Conservation (phyloP, 2,329 filamentous ascomycete genomes). For the Paramyrothecium sp. region DNA sequence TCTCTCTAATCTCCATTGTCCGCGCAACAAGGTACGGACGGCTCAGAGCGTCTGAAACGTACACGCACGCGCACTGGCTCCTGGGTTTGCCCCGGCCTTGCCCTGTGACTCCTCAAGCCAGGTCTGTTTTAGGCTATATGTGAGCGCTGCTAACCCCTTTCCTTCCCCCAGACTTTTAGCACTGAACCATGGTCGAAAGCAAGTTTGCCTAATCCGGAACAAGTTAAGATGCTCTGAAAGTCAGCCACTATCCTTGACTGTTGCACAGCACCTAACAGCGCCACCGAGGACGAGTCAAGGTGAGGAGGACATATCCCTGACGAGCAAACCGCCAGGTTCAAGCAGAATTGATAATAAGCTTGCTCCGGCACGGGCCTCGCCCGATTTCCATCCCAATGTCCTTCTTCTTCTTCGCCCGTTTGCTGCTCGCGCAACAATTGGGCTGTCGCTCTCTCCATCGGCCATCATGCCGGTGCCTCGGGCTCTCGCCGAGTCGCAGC, state of each 20-base stretch:
- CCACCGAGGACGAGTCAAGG: not conserved
- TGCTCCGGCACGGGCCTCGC: not conserved
- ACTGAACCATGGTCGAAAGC: not conserved
- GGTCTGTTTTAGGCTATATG: not conserved
- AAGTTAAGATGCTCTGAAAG: not conserved
- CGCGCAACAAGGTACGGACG: too few species aligned
- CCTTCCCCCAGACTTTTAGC: not conserved
- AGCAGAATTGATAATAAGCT: not conserved
- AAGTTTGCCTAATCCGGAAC: not conserved
- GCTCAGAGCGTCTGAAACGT: too few species aligned
- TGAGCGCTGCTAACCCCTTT: not conserved
- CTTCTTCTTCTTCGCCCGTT: not conserved
- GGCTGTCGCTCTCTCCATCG: not conserved
- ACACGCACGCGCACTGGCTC: too few species aligned
- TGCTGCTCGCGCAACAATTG: not conserved
- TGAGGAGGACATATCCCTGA: not conserved
- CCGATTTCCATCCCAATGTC: not conserved
- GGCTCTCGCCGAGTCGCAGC: not conserved
- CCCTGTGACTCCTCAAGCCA: too few species aligned
- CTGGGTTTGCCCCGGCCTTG: too few species aligned
- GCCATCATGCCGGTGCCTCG: not conserved
- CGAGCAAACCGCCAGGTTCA: not conserved
- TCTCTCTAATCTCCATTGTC: too few species aligned
- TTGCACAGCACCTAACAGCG: not conserved
- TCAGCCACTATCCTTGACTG: not conserved